Base-by-base conservation (phyloP, 495 filamentous ascomycete genomes). In the Platismatia glauca region DNA sequence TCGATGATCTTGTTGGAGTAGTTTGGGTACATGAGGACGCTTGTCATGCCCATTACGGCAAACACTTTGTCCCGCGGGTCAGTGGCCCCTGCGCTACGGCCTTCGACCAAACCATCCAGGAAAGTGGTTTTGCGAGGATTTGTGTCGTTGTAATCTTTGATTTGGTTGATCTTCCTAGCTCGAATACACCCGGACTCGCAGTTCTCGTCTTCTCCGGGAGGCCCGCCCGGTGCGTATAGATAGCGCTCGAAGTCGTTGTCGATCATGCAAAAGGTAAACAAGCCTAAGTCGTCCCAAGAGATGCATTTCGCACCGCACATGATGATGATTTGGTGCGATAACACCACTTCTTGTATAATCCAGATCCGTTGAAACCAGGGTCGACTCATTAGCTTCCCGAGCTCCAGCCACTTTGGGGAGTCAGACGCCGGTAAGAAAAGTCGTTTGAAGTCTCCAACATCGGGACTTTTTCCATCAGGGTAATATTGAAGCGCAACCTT, bases 341-440 rank as follows among this genome's bases (percentile, higher is more conserved):
- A 22, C n/a, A 66, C 66, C 11, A 63, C 46, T 46, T 68, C 66
- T 35, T 68, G 66, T 22, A 68, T 60, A 16, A 65, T 59, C 66
- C 66, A 68, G 12, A 63, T 39, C 38, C 64, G 58, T 15, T 60
- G 56, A 56, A 66, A 68, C 66, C 67, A 69, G 8, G 62, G 44
- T 24, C 56, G 62, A 39, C 9, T 38, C n/a, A 64, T 27, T 15
- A 64, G 46, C 16, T 55, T 60, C 3, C 43, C 24, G 20, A 64
- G 34, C 15, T 55, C 57, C 24, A n/a, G 6, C 62, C 62, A 64
- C n/a, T 31, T 33, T 20, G n/a, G 12, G 2, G 57, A 59, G 38
- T 46, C 22, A 8, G 57, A 22, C 24, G 18, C 44, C n/a, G 62
- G 62, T 31, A 64, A n/a, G 18, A 27, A 20, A 43, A 60, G 16